A percentile compares a stretch with the other conserved stretches of the same genome.
Evolutionary conservation across 1,284 basidiomycete genomes (phyloP).

Genomic region (Leccinum colubrinum): DNA sequence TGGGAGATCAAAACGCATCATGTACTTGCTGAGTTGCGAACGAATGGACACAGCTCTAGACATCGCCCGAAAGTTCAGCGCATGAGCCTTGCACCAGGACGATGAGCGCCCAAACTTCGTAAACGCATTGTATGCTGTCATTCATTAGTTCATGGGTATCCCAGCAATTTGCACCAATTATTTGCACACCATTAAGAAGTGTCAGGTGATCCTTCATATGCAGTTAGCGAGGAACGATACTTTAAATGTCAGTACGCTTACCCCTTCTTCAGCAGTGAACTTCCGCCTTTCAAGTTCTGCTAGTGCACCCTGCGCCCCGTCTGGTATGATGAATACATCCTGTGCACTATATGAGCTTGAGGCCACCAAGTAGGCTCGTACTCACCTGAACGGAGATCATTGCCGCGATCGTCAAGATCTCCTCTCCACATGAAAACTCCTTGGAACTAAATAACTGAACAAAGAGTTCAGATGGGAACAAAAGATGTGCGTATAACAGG

Average conservation of each 20-base stretch:
- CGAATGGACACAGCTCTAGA: slow-evolving; percentile 92
- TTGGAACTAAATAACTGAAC: slow-evolving; percentile 84
- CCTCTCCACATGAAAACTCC: slow-evolving; percentile 85
- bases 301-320: slow-evolving; percentile 79
- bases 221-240: slow-evolving; percentile 7
- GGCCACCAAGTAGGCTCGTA: background rate
- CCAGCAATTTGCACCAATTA: background rate
- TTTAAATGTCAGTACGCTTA: slow-evolving; percentile 34
- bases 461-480: background rate
- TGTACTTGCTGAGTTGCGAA: slow-evolving; percentile 89
- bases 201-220: slow-evolving; percentile 83
- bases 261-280: slow-evolving; percentile 97
- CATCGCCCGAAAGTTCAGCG: slow-evolving; percentile 89
- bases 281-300: slow-evolving; percentile 91
- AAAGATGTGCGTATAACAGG: background rate
- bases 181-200: slow-evolving; percentile 73
- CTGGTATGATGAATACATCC: slow-evolving; percentile 87
- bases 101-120: slow-evolving; percentile 77
- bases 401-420: slow-evolving; percentile 92
- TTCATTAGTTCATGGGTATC: slow-evolving; percentile 15
- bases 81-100: slow-evolving; percentile 91
- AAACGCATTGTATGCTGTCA: slow-evolving; percentile 89
- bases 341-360: slow-evolving; percentile 29
- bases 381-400: slow-evolving; percentile 88
- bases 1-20: slow-evolving; percentile 82